Base-by-base conservation (phyloP, 2,329 filamentous ascomycete species). In the Colletotrichum sp. region DNA sequence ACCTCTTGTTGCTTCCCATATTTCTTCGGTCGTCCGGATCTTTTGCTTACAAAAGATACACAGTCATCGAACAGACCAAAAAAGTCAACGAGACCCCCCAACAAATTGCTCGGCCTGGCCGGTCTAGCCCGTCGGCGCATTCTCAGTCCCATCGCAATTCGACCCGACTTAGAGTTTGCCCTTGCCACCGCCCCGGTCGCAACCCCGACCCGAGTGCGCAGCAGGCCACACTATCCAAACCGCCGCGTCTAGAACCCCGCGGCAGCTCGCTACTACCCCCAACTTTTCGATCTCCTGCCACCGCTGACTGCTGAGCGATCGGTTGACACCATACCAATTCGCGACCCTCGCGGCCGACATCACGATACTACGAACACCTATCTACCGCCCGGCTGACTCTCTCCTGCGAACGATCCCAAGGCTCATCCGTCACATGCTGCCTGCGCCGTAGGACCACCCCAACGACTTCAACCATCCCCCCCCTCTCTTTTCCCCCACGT, bases 111-210 rank as follows among this genome's bases (percentile, higher is more conserved):
- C 73, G 73, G 70, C 59, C 64, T 75, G 70, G 64, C 73, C 63
- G 73, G 73, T 48, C 73, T 75, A 73, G 73, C 73, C 55, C 63
- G 63, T 43, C 43, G 13, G 55, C 73, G 64, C 48, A 73, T 63
- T 64, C 59, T 64, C 52, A 59, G 21, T 26, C 55, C 26, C 24
- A 28, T 28, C 26, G 52, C 71, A 70, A 64, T 65, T 65, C 34
- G 48, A 68, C 64, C 63, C 70, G 70, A 73, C 73, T 73, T 68
- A 75, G 64, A 75, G 70, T 75, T 75, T 68, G 73, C 64, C 73
- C 70, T 73, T 73, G 73, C 73, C 73, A 75, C 73, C 57, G 73
- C 73, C 73, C 73, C 70, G 70, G 73, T 73, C 59, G 73, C 70
- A 65, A 60, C 70, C 64, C 73, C 70, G 73, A 75, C 69, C 69